Percentiles rank a stretch among this genome's conserved stretches.
Conservation (phyloP, 306 rosid species). For the Castanea sativa region DNA sequence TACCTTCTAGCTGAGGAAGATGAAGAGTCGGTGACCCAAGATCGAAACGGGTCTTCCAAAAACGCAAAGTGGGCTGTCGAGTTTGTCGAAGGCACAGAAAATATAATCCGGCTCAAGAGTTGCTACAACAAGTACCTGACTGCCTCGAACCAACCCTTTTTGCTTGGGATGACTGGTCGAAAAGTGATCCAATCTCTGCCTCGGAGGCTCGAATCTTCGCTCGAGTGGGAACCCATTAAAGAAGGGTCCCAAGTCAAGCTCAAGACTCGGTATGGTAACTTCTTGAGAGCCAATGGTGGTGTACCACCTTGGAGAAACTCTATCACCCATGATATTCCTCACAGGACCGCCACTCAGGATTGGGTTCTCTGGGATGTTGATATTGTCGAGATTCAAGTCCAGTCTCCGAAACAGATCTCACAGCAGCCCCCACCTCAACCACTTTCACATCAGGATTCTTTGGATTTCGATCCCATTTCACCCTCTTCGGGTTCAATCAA, state of each 20-base stretch:
- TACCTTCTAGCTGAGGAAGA: slow-evolving; percentile 78
- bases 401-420: slow-evolving; percentile 28
- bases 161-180: slow-evolving; percentile 87
- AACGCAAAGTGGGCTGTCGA: slow-evolving; percentile 70
- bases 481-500: slow-evolving; percentile 37
- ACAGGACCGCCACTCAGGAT: slow-evolving; percentile 71
- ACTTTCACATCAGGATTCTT: slow-evolving; percentile 57
- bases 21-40: slow-evolving; percentile 75
- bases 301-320: slow-evolving; percentile 92
- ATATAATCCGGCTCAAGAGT: slow-evolving; percentile 76
- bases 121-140: slow-evolving; percentile 80
- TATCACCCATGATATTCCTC: slow-evolving; percentile 81
- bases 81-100: slow-evolving; percentile 42
- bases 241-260: slow-evolving; percentile 62
- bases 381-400: slow-evolving; percentile 56
- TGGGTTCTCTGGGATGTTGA: slow-evolving; percentile 88
- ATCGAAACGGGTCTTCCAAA: slow-evolving; percentile 63
- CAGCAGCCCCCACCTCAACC: slow-evolving; percentile 26
- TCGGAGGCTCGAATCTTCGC: slow-evolving; percentile 55
- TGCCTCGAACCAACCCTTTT: slow-evolving; percentile 57
- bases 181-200: slow-evolving; percentile 71
- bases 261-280: slow-evolving; percentile 73
- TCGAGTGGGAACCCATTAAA: slow-evolving; percentile 84
- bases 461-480: slow-evolving; percentile 41
- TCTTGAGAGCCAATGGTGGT: slow-evolving; percentile 80